Percentiles rank a stretch among this genome's conserved stretches.
Conservation (phyloP, 2,329 filamentous ascomycete genomes). For the Aspergillus sp. region DNA sequence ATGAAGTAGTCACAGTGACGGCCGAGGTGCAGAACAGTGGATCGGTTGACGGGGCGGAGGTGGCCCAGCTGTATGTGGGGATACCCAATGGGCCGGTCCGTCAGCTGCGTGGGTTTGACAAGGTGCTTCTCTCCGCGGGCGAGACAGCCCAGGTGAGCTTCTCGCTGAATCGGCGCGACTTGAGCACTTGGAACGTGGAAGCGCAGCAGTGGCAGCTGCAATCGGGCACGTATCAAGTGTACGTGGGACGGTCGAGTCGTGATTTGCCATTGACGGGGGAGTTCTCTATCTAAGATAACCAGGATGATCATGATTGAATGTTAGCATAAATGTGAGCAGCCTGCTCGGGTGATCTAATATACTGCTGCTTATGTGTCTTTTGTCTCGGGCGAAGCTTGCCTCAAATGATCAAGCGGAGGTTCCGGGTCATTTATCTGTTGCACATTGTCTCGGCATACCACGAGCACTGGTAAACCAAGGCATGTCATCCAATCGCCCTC, state of each 20-base stretch:
- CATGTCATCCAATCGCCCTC: background rate
- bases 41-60: slow-evolving; percentile 47
- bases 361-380: background rate
- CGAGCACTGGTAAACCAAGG: background rate
- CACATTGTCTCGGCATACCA: background rate
- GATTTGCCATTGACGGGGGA: slow-evolving; percentile 23
- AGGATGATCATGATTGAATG: background rate
- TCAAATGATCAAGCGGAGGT: background rate
- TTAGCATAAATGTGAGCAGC: background rate
- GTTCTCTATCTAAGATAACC: slow-evolving; percentile 10
- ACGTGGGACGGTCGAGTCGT: slow-evolving; percentile 28
- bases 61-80: slow-evolving; percentile 57
- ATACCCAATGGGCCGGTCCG: slow-evolving; percentile 35
- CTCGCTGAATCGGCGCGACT: slow-evolving; percentile 38
- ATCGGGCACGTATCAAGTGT: slow-evolving; percentile 21
- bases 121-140: slow-evolving; percentile 47
- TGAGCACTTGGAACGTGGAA: slow-evolving; percentile 33
- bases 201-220: slow-evolving; percentile 29
- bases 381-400: background rate
- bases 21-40: slow-evolving; percentile 56
- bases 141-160: slow-evolving; percentile 47
- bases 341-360: background rate
- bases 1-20: slow-evolving; percentile 50
- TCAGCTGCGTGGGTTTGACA: slow-evolving; percentile 57
- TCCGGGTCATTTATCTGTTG: background rate